Evolutionary conservation across 1,139 yeast species (phyloP).

Genomic region (Saccharomyces hybrid): DNA sequence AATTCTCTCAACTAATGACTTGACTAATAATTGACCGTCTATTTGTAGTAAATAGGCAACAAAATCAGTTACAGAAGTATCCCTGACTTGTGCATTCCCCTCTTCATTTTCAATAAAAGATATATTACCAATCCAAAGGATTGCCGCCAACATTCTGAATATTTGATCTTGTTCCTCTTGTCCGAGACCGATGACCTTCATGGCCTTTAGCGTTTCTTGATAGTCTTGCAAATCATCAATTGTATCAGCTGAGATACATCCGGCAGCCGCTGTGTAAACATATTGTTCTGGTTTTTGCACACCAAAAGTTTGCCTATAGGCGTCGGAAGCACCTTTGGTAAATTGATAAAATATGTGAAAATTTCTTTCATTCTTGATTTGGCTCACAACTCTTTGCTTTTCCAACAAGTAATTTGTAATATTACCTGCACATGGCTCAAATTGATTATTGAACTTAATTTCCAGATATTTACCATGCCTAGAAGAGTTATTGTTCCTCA

Average conservation of each 20-base stretch:
- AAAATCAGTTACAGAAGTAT: slow-evolving; percentile 82
- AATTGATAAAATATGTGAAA: slow-evolving; percentile 96
- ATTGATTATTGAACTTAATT: slow-evolving; percentile 72
- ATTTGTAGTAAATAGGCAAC: slow-evolving; percentile 88
- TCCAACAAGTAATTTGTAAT: slow-evolving; percentile 91
- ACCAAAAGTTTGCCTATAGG: slow-evolving; percentile 76
- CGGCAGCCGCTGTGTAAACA: slow-evolving; percentile 77
- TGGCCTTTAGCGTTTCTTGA: slow-evolving; percentile 73
- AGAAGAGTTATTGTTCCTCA: slow-evolving; percentile 94
- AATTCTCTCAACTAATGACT: slow-evolving; percentile 68
- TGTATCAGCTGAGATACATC: slow-evolving; percentile 79
- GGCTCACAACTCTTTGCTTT: slow-evolving; percentile 94
- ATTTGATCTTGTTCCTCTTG: slow-evolving; percentile 85
- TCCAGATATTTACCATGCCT: slow-evolving; percentile 96
- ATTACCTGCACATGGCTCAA: slow-evolving; percentile 91
- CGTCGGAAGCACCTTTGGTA: slow-evolving; percentile 83
- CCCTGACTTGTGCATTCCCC: slow-evolving; percentile 77
- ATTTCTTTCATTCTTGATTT: slow-evolving; percentile 84
- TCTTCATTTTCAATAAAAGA: slow-evolving; percentile 79
- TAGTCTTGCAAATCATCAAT: slow-evolving; percentile 78
- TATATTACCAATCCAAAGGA: slow-evolving; percentile 91
- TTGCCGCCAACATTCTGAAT: slow-evolving; percentile 73
- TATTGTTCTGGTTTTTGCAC: slow-evolving; percentile 92
- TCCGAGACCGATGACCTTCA: slow-evolving; percentile 77
- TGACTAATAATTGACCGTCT: slow-evolving; percentile 56